Evolutionary conservation across 306 rosid genomes (phyloP).

Genomic region (Rubus idaeus): DNA sequence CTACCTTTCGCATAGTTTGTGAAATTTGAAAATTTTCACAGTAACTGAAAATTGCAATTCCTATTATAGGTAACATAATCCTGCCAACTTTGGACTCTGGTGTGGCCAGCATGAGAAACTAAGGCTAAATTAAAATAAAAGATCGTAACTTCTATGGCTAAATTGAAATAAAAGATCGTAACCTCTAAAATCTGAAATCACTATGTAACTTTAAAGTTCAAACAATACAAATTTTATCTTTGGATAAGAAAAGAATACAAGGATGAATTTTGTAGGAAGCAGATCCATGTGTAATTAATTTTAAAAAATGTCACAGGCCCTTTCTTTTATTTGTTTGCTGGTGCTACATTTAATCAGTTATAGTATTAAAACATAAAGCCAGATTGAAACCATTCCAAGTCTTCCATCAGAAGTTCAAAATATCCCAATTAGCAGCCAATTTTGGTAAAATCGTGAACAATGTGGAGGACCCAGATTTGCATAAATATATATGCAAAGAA

Average conservation of each 20-base stretch:
- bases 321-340: no score
- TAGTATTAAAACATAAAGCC: no score
- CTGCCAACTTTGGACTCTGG: not conserved
- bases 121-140: not conserved
- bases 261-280: not conserved
- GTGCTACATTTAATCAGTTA: no score
- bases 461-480: no score
- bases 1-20: not conserved
- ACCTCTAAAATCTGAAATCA: not conserved
- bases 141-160: not conserved
- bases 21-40: not conserved
- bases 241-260: not conserved
- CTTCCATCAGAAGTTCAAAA: no score
- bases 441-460: no score
- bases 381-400: no score
- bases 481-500: no score
- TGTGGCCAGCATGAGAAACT: not conserved
- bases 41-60: not conserved
- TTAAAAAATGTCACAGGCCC: no score
- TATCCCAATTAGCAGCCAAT: no score
- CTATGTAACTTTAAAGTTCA: not conserved
- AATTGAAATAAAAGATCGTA: not conserved
- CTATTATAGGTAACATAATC: not conserved
- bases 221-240: not conserved
- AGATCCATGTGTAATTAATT: no score